A percentile compares a stretch with the other conserved stretches of the same genome.
Conservation (phyloP, 164 flowering plant genomes). For the Vitis rupestris region DNA sequence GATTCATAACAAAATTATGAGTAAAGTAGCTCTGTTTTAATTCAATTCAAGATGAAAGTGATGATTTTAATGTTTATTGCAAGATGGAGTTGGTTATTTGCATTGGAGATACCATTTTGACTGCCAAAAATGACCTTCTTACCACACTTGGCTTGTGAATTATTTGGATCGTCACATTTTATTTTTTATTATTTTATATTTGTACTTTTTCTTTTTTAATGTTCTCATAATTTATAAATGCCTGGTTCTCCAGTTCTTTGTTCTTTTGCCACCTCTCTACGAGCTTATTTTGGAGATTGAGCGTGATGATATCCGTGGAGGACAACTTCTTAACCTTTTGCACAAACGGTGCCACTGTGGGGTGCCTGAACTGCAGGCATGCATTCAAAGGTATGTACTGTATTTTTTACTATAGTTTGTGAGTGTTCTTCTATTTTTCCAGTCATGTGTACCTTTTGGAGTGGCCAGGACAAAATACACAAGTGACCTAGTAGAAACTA, state of each 20-base stretch:
- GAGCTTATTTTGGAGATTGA: constrained; percentile 91
- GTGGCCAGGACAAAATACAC: neutral
- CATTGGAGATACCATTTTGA: too few species aligned
- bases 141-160: neutral
- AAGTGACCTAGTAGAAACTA: neutral
- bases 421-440: neutral
- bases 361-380: constrained; percentile 92
- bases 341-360: constrained; percentile 96
- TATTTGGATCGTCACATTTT: neutral
- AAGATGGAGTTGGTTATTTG: too few species aligned
- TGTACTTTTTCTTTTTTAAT: neutral
- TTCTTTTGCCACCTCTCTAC: constrained; percentile 84
- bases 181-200: neutral
- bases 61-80: too few species aligned
- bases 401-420: neutral
- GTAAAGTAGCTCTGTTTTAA: too few species aligned
- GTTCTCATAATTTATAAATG: neutral
- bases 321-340: constrained; percentile 85
- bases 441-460: neutral
- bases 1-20: too few species aligned
- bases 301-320: constrained; percentile 85
- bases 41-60: too few species aligned
- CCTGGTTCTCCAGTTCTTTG: constrained; percentile 63
- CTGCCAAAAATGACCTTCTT: too few species aligned
- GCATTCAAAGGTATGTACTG: constrained; percentile 74